A percentile compares a stretch with the other conserved stretches of the same genome.
phyloP scores from a whole-genome alignment of 2,329 filamentous ascomycete genomes.

The Sporothrix curviconia region DNA sequence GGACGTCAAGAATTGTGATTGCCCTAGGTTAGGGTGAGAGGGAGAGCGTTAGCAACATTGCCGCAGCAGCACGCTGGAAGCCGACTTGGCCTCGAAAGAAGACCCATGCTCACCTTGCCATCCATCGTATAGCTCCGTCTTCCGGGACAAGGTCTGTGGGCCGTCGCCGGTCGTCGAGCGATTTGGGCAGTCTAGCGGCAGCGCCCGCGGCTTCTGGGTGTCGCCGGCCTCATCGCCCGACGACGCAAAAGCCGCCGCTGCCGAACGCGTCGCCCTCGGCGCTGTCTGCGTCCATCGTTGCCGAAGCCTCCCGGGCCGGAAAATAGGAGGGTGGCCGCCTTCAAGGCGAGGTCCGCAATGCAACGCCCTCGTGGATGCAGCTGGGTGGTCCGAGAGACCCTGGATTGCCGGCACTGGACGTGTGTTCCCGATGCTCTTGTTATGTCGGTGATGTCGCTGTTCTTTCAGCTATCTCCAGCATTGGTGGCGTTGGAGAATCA shows the following conservation, averaged over 20 bases:
- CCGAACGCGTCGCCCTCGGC: conserved; percentile 1
- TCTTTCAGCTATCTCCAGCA: too few relatives aligned
- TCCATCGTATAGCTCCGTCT: conserved; percentile 97
- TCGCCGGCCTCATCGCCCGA: conserved; percentile 11
- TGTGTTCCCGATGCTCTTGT: neutral
- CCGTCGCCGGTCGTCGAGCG: conserved; percentile 77
- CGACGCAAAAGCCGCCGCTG: conserved; percentile 16
- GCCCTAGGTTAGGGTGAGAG: conserved; percentile 59
- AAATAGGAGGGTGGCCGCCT: neutral
- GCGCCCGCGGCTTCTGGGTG: conserved; percentile 40
- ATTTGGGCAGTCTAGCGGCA: conserved; percentile 85
- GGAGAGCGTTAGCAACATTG: neutral
- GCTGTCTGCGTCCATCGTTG: conserved; percentile 10
- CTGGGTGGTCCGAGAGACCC: too few relatives aligned
- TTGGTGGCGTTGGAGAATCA: too few relatives aligned
- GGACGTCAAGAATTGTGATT: conserved; percentile 89
- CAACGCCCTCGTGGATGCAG: neutral
- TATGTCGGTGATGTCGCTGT: too few relatives aligned
- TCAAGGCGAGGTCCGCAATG: neutral
- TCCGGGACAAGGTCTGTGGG: conserved; percentile 60
- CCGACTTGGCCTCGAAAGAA: too few relatives aligned
- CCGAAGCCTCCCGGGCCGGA: neutral
- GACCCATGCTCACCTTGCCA: conserved; percentile 77
- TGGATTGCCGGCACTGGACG: neutral
- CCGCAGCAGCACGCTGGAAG: too few relatives aligned